Evolutionary conservation across 2,329 filamentous ascomycete genomes (phyloP), one percentile per base, ranked within the genome.

Genomic region (Ascochyta lentis): DNA sequence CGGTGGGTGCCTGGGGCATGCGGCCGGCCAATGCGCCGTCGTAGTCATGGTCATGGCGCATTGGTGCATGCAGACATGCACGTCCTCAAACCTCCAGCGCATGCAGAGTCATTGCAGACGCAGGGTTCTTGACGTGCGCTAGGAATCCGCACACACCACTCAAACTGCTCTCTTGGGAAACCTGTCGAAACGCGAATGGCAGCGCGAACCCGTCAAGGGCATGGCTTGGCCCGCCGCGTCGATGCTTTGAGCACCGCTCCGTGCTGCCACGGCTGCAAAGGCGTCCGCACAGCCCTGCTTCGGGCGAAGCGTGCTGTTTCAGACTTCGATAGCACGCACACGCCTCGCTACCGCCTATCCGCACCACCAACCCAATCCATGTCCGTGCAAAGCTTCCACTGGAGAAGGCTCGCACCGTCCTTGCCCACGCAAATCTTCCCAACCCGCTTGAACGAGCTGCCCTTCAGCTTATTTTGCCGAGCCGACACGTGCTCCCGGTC

Each of bases 211-310:
- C 42, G 23, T 27, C 37, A 50, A 56, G 47, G 53, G 47, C 41
- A 33, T 19, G 23, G 40, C 19, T 24, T 47, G 38, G 39, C 42
- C 42, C 53, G 53, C 47, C 53, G 48, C 31, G 47, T 27, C n/a
- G 47, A 46, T 37, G 27, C 26, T 56, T 51, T 51, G 47, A 47
- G 46, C 15, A n/a, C 37, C 19, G 45, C 42, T 41, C 47, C 47
- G 53, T 26, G 44, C 54, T 56, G 38, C 41, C 34, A 48, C 49
- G 37, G 39, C 61, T 60, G 62, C 63, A 64, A 65, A 66, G 61
- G 49, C 63, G 60, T 33, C 40, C 34, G 40, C 45, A 35, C 39
- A 31, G 19, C 24, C 23, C 54, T 34, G 35, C 26, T 49, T 49
- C 22, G 33, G 49, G 55, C 44, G 16, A 26, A 49, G 49, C 26